Evolutionary conservation across 2,329 filamentous ascomycete species (phyloP).

Genomic region (Nigrospora oryzae): DNA sequence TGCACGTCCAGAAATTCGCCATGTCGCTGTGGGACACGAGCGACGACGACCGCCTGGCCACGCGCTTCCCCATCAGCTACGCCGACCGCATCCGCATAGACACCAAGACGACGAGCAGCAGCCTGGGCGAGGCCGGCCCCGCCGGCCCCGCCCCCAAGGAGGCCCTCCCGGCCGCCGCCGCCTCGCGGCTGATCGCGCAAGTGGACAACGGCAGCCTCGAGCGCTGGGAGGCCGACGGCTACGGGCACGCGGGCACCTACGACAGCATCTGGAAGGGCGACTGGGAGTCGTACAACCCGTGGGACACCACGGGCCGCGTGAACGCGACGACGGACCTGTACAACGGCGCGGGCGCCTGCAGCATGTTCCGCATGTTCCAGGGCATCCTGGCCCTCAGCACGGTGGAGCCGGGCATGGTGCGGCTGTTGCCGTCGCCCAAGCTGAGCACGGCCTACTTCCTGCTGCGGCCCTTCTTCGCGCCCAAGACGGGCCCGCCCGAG

Average conservation of each 20-base stretch:
- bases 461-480: conserved; percentile 43
- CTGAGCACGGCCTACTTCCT: conserved; percentile 39
- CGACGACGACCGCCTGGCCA: conserved; percentile 47
- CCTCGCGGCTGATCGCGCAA: conserved; percentile 52
- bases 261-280: conserved; percentile 42
- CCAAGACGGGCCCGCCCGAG: conserved; percentile 32
- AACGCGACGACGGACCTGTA: conserved; percentile 47
- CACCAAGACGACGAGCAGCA: conserved; percentile 34
- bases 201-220: conserved; percentile 64
- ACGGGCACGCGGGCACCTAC: conserved; percentile 50
- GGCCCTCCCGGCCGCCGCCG: conserved; percentile 21
- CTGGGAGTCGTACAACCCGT: conserved; percentile 49
- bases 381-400: conserved; percentile 45
- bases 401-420: conserved; percentile 38
- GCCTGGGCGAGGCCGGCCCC: conserved; percentile 18
- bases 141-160: conserved; percentile 15
- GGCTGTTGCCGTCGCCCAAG: conserved; percentile 38
- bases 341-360: conserved; percentile 48
- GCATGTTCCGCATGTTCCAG: conserved; percentile 52
- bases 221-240: conserved; percentile 63
- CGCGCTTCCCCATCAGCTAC: conserved; percentile 56
- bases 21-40: conserved; percentile 56
- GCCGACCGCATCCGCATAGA: conserved; percentile 63
- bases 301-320: conserved; percentile 44
- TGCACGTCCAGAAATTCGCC: conserved; percentile 56